These are phyloP conservation scores for Exophiala bonariae DNA, from an alignment of 2,329 filamentous ascomycete species.

Conservation along the genomic window DNA sequence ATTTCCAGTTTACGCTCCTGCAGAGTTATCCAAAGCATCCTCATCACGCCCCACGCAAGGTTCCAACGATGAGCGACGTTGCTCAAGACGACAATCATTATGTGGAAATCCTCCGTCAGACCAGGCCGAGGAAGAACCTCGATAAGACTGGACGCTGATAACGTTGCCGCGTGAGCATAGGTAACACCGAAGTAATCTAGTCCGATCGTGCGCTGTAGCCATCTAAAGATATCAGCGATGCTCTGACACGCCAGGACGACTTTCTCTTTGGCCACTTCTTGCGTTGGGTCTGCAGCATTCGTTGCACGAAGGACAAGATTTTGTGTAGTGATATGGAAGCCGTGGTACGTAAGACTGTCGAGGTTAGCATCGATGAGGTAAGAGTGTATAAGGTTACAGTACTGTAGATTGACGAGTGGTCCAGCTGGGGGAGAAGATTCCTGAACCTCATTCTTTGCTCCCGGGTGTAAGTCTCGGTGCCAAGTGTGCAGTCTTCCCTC, in stretches of 20 bases:
- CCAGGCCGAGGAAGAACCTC: not conserved
- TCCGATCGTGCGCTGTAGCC: not conserved
- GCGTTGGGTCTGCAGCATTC: not conserved
- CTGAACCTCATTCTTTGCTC: not conserved
- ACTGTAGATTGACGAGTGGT: constrained; percentile 1
- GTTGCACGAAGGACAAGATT: not conserved
- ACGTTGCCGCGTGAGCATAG: not conserved
- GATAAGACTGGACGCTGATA: not conserved
- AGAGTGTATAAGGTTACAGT: not conserved
- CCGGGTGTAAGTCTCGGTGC: not conserved
- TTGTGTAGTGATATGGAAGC: not conserved
- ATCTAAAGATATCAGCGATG: not conserved
- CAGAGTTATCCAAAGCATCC: not conserved
- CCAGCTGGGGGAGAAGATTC: not conserved
- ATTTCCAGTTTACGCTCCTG: not conserved
- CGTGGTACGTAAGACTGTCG: not conserved
- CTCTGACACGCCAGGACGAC: not conserved
- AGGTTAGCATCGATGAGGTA: not conserved
- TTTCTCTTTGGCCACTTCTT: not conserved
- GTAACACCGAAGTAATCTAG: not conserved
- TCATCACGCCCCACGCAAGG: not conserved
- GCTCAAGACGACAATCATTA: not conserved
- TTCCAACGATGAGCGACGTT: not conserved
- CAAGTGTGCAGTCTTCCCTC: not conserved
- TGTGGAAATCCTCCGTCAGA: not conserved